These are phyloP conservation scores for Colletotrichum theobromicola DNA, from an alignment of 2,329 filamentous ascomycete genomes.

Conservation along the genomic window DNA sequence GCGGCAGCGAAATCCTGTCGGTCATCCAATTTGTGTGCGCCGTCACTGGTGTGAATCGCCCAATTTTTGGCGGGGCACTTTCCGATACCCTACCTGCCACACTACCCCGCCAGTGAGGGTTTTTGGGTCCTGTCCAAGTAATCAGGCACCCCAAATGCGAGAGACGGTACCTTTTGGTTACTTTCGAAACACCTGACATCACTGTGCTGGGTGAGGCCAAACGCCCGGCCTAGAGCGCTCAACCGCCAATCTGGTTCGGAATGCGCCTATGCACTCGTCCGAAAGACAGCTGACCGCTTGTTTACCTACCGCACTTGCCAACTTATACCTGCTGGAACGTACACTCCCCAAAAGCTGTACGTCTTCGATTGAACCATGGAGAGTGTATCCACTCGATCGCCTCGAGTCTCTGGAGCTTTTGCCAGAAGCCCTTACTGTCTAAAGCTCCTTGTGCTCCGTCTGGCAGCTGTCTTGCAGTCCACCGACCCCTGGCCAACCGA, in stretches of 20 bases:
- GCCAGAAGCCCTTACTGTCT: not conserved
- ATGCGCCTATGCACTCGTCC: not conserved
- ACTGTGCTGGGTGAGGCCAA: conserved; percentile 2
- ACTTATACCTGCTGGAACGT: not conserved
- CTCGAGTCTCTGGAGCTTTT: not conserved
- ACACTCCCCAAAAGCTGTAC: not conserved
- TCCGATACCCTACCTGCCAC: conserved; percentile 12
- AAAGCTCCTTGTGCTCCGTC: not conserved
- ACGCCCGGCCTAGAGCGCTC: not conserved
- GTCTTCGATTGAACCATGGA: not conserved
- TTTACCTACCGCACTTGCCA: not conserved
- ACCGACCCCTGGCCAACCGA: not conserved
- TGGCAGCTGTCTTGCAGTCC: not conserved
- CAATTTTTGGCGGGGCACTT: conserved; percentile 22
- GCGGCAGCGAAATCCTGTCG: conserved; percentile 14
- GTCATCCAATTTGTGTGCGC: conserved; percentile 25
- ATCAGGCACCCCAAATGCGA: not conserved
- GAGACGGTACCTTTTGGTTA: not conserved
- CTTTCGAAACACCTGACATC: conserved; percentile 2
- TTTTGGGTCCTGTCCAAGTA: not conserved
- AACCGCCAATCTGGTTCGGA: not conserved
- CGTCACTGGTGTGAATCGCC: conserved; percentile 23
- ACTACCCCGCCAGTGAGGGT: conserved; percentile 14
- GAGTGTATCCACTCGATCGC: not conserved
- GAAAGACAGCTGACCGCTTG: not conserved